Evolutionary conservation across 345 rosid species (phyloP), one percentile per base, ranked within the genome.

Genomic region (Eutrema japonicum): DNA sequence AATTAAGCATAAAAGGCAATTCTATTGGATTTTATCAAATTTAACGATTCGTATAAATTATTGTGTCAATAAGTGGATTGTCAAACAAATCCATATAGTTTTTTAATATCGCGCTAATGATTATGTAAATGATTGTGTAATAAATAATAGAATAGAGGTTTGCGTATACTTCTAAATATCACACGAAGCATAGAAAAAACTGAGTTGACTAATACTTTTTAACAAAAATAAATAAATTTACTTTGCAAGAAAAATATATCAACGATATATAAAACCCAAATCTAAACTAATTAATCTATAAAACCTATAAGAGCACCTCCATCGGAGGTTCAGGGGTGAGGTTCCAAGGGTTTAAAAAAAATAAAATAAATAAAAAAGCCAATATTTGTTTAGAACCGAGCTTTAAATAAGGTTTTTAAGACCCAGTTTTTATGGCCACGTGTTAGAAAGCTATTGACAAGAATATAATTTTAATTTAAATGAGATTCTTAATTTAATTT

Each of bases 161-260:
- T 45, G 70, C 47, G 70, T 43, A 73, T 13, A 64, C 38, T 26
- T 54, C 49, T n/a, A 45, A 18, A 35, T 36, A 70, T 47, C 66
- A 7, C 13, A 35, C 7, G 49, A 36, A 45, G 4, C 40, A 14
- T 46, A 2, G 50, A 10, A 22, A 13, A 65, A 11, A 16, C 12
- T 47, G 43, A 5, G 26, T 56, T 48, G 72, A 66, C 66, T 36
- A 30, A 42, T 45, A 9, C 47, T 63, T 32, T 27, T 18, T 8
- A 7, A 58, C 26, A 12, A 51, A 38, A 41, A 30, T 2, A 41
- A 42, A 10, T 47, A 18, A 41, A 52, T 30, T 30, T 6, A 36
- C 10, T 58, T 72, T 18, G 27, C 40, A 18, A 7, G 59, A 16
- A 50, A 37, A 41, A 40, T 2, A 41, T 52, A 11, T 37, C 30